phyloP scores from a whole-genome alignment of 2,329 filamentous ascomycete genomes.

The Mycocentrospora acerina region DNA sequence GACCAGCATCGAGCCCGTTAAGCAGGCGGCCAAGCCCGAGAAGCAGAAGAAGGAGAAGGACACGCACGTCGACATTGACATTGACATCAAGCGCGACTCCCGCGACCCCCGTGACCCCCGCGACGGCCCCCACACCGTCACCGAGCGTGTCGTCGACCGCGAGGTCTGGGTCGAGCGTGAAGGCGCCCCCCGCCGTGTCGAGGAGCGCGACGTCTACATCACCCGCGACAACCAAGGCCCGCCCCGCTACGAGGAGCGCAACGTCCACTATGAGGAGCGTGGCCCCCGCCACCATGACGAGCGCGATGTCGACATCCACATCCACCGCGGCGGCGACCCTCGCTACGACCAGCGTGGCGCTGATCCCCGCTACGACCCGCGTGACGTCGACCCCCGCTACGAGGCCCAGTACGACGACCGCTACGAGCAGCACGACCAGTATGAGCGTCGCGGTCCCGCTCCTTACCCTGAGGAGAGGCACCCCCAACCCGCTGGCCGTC shows the following conservation, averaged over 20 bases:
- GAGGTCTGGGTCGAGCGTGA: constrained; percentile 32
- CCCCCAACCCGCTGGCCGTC: constrained; percentile 8
- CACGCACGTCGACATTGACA: constrained; percentile 34
- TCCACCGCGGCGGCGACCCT: constrained; percentile 21
- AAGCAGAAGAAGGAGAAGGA: constrained; percentile 27
- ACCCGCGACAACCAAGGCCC: constrained; percentile 24
- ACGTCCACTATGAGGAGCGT: constrained; percentile 22
- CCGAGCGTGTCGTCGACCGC: constrained; percentile 27
- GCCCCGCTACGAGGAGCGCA: constrained; percentile 23
- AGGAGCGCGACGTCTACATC: constrained; percentile 24
- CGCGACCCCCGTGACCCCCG: too few relatives aligned
- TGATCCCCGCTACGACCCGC: too few relatives aligned
- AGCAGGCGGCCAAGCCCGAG: constrained; percentile 21
- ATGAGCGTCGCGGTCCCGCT: constrained; percentile 21
- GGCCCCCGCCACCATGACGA: constrained; percentile 22
- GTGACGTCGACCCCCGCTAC: constrained; percentile 9
- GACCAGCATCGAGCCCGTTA: constrained; percentile 35
- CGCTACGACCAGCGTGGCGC: constrained; percentile 26
- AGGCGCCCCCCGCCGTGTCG: constrained; percentile 19
- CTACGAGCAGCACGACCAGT: constrained; percentile 13
- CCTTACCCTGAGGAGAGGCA: constrained; percentile 16
- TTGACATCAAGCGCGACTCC: constrained; percentile 19
- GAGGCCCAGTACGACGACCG: constrained; percentile 22
- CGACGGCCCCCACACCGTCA: constrained; percentile 22
- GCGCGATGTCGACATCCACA: constrained; percentile 22